Evolutionary conservation across 1,284 basidiomycete species (phyloP).

Genomic region (Xerocomus amazonicus): DNA sequence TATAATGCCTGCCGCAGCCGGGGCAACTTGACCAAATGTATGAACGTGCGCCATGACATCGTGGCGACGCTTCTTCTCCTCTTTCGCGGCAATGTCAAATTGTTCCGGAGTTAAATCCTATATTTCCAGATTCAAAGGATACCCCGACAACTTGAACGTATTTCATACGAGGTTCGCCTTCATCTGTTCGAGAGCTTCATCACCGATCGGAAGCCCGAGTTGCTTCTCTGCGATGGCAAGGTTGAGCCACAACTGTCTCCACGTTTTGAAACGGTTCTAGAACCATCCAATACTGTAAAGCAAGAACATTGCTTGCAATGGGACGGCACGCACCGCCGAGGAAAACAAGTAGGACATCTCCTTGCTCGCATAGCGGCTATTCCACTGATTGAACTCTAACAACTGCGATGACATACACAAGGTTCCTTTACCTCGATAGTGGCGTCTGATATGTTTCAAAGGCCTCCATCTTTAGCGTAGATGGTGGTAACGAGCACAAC

Average conservation of each 20-base stretch:
- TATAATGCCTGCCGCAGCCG: conserved; percentile 95
- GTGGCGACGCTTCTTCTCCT: conserved; percentile 97
- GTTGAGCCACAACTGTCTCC: conserved; percentile 95
- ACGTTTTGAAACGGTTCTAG: conserved; percentile 95
- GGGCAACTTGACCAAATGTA: conserved; percentile 92
- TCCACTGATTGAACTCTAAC: conserved; percentile 13
- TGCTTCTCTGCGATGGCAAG: conserved; percentile 96
- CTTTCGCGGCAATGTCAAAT: conserved; percentile 87
- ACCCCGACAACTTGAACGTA: background rate
- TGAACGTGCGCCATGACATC: conserved; percentile 99
- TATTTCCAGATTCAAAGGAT: conserved; percentile 1
- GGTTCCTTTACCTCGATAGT: conserved; percentile 55
- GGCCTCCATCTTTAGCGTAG: conserved; percentile 48
- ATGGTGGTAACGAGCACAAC: background rate
- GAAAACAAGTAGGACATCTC: conserved; percentile 99
- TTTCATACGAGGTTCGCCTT: conserved; percentile 74
- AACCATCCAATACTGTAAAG: background rate
- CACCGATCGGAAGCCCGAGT: conserved; percentile 86
- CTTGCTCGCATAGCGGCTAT: conserved; percentile 96
- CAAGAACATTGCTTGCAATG: background rate
- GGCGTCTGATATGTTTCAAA: conserved; percentile 74
- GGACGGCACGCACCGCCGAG: conserved; percentile 56
- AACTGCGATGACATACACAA: background rate
- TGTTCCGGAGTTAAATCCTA: conserved; percentile 85
- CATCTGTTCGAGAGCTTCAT: conserved; percentile 95